Conservation (phyloP, 768 basidiomycete species). For the Leccinellum rugosiceps region DNA sequence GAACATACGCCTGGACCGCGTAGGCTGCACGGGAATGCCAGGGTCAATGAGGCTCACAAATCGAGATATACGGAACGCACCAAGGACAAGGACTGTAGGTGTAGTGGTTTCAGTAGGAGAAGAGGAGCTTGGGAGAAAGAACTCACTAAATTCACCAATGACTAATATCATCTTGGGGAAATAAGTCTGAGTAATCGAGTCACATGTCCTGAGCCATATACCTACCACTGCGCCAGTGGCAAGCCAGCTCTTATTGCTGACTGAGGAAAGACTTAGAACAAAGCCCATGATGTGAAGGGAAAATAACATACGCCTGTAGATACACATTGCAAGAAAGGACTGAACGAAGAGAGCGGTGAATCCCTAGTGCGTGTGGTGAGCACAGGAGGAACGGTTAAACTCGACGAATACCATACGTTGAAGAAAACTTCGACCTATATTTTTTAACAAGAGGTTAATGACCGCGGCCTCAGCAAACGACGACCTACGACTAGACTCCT, state of each 20-base stretch:
- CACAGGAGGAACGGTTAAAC: neutral
- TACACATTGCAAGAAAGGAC: slow-evolving; percentile 51
- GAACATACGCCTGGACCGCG: slow-evolving; percentile 35
- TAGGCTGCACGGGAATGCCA: slow-evolving; percentile 32
- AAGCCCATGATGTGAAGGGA: neutral
- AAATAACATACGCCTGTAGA: slow-evolving; percentile 45
- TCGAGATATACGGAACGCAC: slow-evolving; percentile 23
- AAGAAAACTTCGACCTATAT: slow-evolving; percentile 50
- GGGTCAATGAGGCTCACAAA: slow-evolving; percentile 2
- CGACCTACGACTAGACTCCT: slow-evolving; percentile 29
- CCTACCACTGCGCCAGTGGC: slow-evolving; percentile 38
- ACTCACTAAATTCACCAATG: slow-evolving; percentile 40
- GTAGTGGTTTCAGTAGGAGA: slow-evolving; percentile 6
- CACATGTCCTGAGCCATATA: neutral
- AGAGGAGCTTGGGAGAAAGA: too few species aligned
- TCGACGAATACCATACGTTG: slow-evolving; percentile 33
- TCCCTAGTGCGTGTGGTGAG: slow-evolving; percentile 22
- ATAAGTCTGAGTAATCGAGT: neutral
- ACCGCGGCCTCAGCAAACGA: too few species aligned
- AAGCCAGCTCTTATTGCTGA: slow-evolving; percentile 48
- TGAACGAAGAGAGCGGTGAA: slow-evolving; percentile 57
- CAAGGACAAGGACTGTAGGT: slow-evolving; percentile 29
- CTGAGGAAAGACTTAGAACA: slow-evolving; percentile 29
- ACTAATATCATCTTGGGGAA: slow-evolving; percentile 31
- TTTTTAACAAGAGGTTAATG: neutral